Evolutionary conservation across 2,329 filamentous ascomycete species (phyloP).

Genomic region (Sclerotinia nivalis): DNA sequence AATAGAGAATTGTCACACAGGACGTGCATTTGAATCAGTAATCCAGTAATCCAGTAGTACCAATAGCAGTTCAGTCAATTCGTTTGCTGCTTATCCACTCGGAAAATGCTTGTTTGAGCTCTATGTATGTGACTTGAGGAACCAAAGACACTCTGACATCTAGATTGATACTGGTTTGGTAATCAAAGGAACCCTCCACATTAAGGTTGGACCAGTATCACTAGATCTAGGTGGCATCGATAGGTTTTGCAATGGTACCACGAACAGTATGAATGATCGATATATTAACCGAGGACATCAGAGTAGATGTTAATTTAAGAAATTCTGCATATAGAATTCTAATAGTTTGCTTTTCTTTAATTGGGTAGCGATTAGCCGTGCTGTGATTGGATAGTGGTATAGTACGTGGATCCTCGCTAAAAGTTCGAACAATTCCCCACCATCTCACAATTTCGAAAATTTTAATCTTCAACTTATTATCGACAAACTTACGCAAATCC

Average conservation of each 20-base stretch:
- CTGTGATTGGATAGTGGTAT: not conserved
- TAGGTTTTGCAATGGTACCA: not conserved
- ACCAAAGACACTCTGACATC: too few species aligned
- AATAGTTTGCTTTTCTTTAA: not conserved
- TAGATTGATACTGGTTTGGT: too few species aligned
- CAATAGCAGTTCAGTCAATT: not conserved
- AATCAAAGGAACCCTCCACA: too few species aligned
- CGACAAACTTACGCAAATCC: constrained; percentile 48
- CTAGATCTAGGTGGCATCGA: not conserved
- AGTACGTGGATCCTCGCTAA: constrained; percentile 17
- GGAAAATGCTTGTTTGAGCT: not conserved
- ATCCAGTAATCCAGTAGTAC: not conserved
- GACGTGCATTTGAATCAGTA: not conserved
- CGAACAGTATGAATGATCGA: not conserved
- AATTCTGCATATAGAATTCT: not conserved
- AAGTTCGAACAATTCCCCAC: constrained; percentile 8
- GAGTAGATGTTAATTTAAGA: not conserved
- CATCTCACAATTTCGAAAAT: constrained; percentile 22
- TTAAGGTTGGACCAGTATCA: not conserved
- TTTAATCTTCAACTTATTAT: constrained; percentile 3
- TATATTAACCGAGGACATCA: not conserved
- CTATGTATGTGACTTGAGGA: not conserved
- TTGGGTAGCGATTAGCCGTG: not conserved
- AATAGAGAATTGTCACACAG: not conserved
- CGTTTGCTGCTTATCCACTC: not conserved